These are phyloP conservation scores for Termitomyces sp. DNA, from an alignment of 768 basidiomycete genomes.

Conservation along the genomic window DNA sequence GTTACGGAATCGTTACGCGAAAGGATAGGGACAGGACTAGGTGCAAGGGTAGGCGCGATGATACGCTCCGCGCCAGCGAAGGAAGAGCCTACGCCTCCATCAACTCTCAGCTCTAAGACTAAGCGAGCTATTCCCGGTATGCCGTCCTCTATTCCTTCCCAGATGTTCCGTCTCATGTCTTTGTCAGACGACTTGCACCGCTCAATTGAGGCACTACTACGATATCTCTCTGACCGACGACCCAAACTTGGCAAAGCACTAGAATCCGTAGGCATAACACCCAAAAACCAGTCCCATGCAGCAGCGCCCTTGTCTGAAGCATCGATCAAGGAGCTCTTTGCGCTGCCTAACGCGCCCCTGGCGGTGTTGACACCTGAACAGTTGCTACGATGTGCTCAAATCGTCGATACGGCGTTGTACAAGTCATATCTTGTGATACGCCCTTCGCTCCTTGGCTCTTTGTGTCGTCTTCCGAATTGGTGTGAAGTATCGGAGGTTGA, in stretches of 20 bases:
- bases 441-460: slow-evolving; percentile 76
- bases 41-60: slow-evolving; percentile 53
- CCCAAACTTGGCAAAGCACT: slow-evolving; percentile 84
- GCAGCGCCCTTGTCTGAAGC: slow-evolving; percentile 70
- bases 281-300: slow-evolving; percentile 63
- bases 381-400: slow-evolving; percentile 84
- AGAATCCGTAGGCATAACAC: slow-evolving; percentile 63
- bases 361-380: slow-evolving; percentile 77
- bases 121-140: slow-evolving; percentile 31
- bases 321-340: slow-evolving; percentile 72
- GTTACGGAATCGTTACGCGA: slow-evolving; percentile 45
- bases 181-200: slow-evolving; percentile 56
- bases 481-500: slow-evolving; percentile 96
- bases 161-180: background rate
- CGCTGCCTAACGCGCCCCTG: slow-evolving; percentile 74
- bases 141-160: slow-evolving; percentile 9
- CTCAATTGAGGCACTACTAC: slow-evolving; percentile 84
- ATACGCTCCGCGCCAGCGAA: slow-evolving; percentile 39
- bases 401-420: slow-evolving; percentile 94
- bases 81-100: slow-evolving; percentile 66
- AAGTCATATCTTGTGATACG: slow-evolving; percentile 86
- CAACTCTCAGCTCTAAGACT: slow-evolving; percentile 43
- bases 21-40: slow-evolving; percentile 39
- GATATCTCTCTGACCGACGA: slow-evolving; percentile 86
- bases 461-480: slow-evolving; percentile 94